phyloP scores from a whole-genome alignment of 352 stramenopile genomes.

The Sclerospora graminicola region DNA sequence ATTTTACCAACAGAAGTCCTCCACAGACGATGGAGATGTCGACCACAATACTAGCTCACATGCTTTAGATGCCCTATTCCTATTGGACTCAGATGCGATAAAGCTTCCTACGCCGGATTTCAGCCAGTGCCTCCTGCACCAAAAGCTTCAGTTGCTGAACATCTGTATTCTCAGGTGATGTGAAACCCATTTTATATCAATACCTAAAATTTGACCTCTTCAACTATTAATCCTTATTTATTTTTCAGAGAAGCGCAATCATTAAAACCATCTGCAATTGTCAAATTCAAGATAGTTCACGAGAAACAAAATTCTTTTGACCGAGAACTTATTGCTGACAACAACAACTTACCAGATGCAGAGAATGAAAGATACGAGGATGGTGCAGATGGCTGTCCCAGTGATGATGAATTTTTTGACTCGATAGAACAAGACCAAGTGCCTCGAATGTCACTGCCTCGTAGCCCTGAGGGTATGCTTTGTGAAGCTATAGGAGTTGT shows the following conservation, averaged over 20 bases:
- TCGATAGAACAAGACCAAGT: slow-evolving; percentile 44
- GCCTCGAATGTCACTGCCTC: slow-evolving; percentile 4
- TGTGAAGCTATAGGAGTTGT: slow-evolving; percentile 17
- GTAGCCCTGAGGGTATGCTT: slow-evolving; percentile 21
- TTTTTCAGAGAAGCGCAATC: slow-evolving; percentile 19
- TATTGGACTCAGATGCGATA: slow-evolving; percentile 37
- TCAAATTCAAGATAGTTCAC: slow-evolving; percentile 1
- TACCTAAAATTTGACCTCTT: too few species aligned
- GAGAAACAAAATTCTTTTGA: not conserved
- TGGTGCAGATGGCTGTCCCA: slow-evolving; percentile 23
- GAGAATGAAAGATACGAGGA: slow-evolving; percentile 7
- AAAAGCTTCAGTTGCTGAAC: slow-evolving; percentile 77
- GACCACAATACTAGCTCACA: slow-evolving; percentile 23
- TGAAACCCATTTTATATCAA: not conserved
- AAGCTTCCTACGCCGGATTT: slow-evolving; percentile 54
- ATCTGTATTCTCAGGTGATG: slow-evolving; percentile 56
- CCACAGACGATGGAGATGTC: slow-evolving; percentile 11
- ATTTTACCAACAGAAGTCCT: slow-evolving; percentile 22
- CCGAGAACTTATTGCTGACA: not conserved
- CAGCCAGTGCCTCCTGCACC: slow-evolving; percentile 61
- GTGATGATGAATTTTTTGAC: slow-evolving; percentile 82
- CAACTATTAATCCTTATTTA: not conserved
- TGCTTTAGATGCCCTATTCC: slow-evolving; percentile 40
- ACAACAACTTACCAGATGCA: not conserved
- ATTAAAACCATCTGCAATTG: slow-evolving; percentile 7